phyloP scores from a whole-genome alignment of 2,329 filamentous ascomycete species.

The Aspergillus felis region DNA sequence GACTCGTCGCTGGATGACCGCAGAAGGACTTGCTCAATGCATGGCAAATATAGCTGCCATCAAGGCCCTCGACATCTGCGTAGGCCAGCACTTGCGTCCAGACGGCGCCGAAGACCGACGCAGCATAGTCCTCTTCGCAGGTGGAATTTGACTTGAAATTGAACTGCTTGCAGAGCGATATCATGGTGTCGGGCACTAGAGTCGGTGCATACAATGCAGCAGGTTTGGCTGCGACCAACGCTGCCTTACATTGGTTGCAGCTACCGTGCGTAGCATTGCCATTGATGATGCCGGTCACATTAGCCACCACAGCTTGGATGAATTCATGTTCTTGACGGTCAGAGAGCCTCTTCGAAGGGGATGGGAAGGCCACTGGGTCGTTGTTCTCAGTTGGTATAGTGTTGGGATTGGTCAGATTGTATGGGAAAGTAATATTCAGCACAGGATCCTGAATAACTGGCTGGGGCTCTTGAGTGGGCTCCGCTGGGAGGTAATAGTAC shows the following conservation, averaged over 20 bases:
- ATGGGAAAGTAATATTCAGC: conserved; percentile 52
- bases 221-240: conserved; percentile 48
- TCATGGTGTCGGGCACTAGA: conserved; percentile 49
- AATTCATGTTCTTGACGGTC: conserved; percentile 38
- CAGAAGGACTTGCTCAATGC: conserved; percentile 49
- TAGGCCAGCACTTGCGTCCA: conserved; percentile 56
- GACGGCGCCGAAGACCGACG: conserved; percentile 49
- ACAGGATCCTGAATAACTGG: conserved; percentile 53
- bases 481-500: conserved; percentile 45
- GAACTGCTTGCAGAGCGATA: conserved; percentile 49
- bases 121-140: conserved; percentile 48
- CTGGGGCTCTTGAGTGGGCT: conserved; percentile 50
- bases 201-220: conserved; percentile 49
- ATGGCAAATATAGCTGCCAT: conserved; percentile 57
- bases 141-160: conserved; percentile 44
- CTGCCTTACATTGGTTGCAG: conserved; percentile 53
- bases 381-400: conserved; percentile 47
- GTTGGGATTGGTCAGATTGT: conserved; percentile 53
- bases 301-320: conserved; percentile 37
- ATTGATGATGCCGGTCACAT: conserved; percentile 47
- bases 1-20: conserved; percentile 41
- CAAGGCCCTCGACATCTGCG: conserved; percentile 51
- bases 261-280: conserved; percentile 35
- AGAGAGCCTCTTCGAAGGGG: conserved; percentile 45
- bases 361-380: conserved; percentile 51